These are phyloP conservation scores for Pyrus hybrid DNA, from an alignment of 331 rosid species.

Conservation along the genomic window DNA sequence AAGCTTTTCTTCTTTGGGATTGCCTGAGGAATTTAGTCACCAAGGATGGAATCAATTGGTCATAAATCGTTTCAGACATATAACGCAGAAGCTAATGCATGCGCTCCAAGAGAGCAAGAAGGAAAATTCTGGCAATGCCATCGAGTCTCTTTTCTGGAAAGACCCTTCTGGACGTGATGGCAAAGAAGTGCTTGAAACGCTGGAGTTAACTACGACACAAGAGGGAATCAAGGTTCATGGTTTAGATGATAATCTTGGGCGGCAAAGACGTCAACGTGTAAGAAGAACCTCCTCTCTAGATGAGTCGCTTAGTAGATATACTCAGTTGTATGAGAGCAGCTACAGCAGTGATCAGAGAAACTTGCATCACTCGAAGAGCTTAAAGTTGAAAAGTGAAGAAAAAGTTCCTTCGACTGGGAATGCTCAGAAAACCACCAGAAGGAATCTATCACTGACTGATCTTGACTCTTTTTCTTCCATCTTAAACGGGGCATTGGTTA, in stretches of 20 bases:
- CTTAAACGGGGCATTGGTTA: constrained; percentile 39
- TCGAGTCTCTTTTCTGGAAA: constrained; percentile 5
- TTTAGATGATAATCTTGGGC: constrained; percentile 24
- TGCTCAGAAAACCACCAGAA: constrained; percentile 40
- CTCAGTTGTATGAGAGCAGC: constrained; percentile 51
- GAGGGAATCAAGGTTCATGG: constrained; percentile 18
- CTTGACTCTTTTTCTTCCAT: constrained; percentile 58
- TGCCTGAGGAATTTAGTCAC: constrained; percentile 31
- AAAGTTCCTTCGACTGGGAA: constrained; percentile 22
- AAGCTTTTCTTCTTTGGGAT: constrained; percentile 14
- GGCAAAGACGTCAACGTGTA: constrained; percentile 19
- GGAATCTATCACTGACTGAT: constrained; percentile 74
- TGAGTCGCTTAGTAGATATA: constrained; percentile 62
- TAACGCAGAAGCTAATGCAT: constrained; percentile 67
- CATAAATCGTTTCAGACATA: constrained; percentile 57
- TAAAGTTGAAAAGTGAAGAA: constrained; percentile 48
- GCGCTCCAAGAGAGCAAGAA: constrained; percentile 57
- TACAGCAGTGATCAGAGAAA: constrained; percentile 31
- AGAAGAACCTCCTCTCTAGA: constrained; percentile 53
- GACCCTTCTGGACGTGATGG: constrained; percentile 23
- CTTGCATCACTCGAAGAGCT: constrained; percentile 47
- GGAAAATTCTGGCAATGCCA: constrained; percentile 26
- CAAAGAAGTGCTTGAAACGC: constrained; percentile 27
- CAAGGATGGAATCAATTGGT: constrained; percentile 88
- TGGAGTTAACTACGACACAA: constrained; percentile 17